A percentile compares a stretch with the other conserved stretches of the same genome.
Evolutionary conservation across 2,329 filamentous ascomycete genomes (phyloP).

Genomic region (Verticillium albo-atrum): DNA sequence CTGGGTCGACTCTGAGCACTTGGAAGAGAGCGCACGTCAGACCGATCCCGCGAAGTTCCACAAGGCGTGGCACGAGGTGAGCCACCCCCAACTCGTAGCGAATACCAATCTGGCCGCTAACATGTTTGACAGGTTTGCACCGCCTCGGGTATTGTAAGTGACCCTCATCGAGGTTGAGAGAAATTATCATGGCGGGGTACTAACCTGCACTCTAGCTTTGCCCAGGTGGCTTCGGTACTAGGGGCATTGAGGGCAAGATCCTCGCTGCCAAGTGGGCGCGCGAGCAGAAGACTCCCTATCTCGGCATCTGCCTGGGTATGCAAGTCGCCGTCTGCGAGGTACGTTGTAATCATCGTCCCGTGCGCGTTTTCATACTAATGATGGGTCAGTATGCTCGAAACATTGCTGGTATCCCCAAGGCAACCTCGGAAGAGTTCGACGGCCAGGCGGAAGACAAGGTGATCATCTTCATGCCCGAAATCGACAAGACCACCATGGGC

Average conservation of each 20-base stretch:
- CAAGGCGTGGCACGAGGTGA: slow-evolving; percentile 79
- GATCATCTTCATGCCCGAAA: slow-evolving; percentile 90
- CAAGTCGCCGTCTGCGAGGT: slow-evolving; percentile 84
- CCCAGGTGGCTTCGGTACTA: slow-evolving; percentile 73
- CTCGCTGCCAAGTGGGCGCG: slow-evolving; percentile 82
- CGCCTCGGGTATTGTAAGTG: not conserved
- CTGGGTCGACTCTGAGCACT: slow-evolving; percentile 80
- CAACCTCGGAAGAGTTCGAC: slow-evolving; percentile 52
- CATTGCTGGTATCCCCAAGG: slow-evolving; percentile 58
- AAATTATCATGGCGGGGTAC: not conserved
- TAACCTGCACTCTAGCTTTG: slow-evolving; percentile 20
- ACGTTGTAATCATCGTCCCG: not conserved
- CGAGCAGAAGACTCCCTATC: slow-evolving; percentile 72
- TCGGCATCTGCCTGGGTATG: slow-evolving; percentile 90
- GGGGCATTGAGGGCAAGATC: slow-evolving; percentile 90
- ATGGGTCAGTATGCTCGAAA: slow-evolving; percentile 62
- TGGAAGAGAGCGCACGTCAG: slow-evolving; percentile 63
- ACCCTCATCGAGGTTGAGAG: not conserved
- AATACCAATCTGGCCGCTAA: not conserved
- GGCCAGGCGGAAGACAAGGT: slow-evolving; percentile 59
- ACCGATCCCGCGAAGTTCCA: slow-evolving; percentile 70
- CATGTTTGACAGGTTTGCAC: not conserved
- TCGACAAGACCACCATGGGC: slow-evolving; percentile 48
- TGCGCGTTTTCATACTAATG: not conserved
- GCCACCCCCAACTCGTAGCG: slow-evolving; percentile 50